Evolutionary conservation across 352 stramenopile genomes (phyloP), one percentile per base, ranked within the genome.

Genomic region (Peronospora destructor): DNA sequence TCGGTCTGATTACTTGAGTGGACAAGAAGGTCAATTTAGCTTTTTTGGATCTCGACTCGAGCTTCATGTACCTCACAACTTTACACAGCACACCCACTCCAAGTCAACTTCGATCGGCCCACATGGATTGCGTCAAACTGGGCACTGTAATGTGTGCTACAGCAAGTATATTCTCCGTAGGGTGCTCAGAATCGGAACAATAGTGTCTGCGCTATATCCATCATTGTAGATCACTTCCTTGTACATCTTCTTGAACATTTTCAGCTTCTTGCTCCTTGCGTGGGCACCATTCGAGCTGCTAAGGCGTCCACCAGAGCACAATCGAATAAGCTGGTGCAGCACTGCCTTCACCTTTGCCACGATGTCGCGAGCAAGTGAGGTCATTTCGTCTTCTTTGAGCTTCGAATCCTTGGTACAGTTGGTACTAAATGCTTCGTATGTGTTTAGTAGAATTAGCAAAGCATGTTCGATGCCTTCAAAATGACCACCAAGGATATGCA

Each of bases 201-300:
- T 69, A 32, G 60, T 73, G n/a, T 57, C 47, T 13, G 61, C 57
- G 16, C 65, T 72, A 39, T 62, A 63, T 28, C 63, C 68, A 42
- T 80, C 71, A 26, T 77, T 85, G 55, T 89, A 89, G 39, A 92
- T 85, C 30, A 85, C 71, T 45, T 89, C 75, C 37, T 86, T 86
- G 70, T 92, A 92, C 82, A 92, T 90, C 23, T 68, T 62, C 66
- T 92, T 92, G 57, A 87, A 92, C 49, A 77, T 65, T 3, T 84
- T 68, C 0, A 81, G 56, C 51, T 82, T 84, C 54, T 73, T 76
- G 35, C 30, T 55, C 23, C 70, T 71, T 6, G 55, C 44, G 26
- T 64, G 61, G 13, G 25, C 36, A 28, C 45, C 60, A 36, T 51
- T 71, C 16, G 23, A 40, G 14, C 52, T 61, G 25, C 47, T 72